Base-by-base conservation (phyloP, 148 eudicot genomes). In the Amaranthus cruentus region DNA sequence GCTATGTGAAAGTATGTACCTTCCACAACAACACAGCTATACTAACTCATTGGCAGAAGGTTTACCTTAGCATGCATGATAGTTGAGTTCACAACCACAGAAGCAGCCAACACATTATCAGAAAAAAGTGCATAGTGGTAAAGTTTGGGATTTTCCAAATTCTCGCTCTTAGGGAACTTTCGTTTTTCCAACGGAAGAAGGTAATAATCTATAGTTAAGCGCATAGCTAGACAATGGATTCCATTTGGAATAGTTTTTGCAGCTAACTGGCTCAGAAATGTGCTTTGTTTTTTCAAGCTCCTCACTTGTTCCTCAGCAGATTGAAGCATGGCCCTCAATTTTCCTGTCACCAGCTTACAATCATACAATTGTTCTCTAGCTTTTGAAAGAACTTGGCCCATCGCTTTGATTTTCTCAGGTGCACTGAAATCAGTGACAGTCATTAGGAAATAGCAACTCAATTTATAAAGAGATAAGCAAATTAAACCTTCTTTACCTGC, bases 101-200 rank as follows among this genome's bases (percentile, higher is more conserved):
- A 89, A 63, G 97, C 90, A 78, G 98, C 98, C 78, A 93, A 84
- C 21, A 91, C 98, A 82, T 91, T 93, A 76, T 91, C 98, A 63
- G 97, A 91, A 83, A 91, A 91, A 68, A 91, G 89, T 9, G 97
- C 97, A 81, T 91, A 91, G 81, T 91, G 97, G 65, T 82, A 87
- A 28, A 91, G 89, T 9, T 78, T 75, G 42, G 94, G 83, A 73
- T 91, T 85, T 81, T 85, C 95, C 77, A 88, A 73, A 75, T 91
- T 91, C 80, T 91, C 90, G 57, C 87, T 83, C 72, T 77, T 82
- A 11, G 92, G 95, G 75, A 91, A 89, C 80, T 77, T 76, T 74
- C 92, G 82, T 81, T 89, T 88, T 70, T 86, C 92, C 2, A 63
- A 56, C 46, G 92, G 84, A 72, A 89, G 94, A 71, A 91, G 87